A percentile compares a stretch with the other conserved stretches of the same genome.
Evolutionary conservation across 768 basidiomycete genomes (phyloP).

Genomic region (Tricholoma saponaceum): DNA sequence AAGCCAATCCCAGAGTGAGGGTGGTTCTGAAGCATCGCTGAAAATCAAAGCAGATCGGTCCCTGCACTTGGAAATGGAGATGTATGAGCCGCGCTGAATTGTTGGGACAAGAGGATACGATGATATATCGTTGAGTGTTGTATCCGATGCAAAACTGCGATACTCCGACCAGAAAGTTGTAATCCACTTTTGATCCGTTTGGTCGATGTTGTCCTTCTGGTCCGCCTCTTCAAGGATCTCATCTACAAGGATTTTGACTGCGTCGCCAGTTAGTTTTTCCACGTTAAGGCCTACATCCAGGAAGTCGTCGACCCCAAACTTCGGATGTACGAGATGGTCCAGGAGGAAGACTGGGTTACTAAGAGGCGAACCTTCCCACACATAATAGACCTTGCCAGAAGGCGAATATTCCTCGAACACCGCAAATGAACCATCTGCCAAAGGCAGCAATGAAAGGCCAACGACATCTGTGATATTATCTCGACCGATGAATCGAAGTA

Average conservation of each 20-base stretch:
- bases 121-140: slow-evolving; percentile 15
- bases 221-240: not conserved
- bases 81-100: slow-evolving; percentile 15
- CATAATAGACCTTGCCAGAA: not conserved
- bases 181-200: slow-evolving; percentile 19
- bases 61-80: slow-evolving; percentile 25
- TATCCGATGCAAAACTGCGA: slow-evolving; percentile 8
- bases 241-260: not conserved
- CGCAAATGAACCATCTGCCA: not conserved
- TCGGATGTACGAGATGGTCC: not conserved
- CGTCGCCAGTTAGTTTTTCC: not conserved
- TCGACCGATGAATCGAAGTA: not conserved
- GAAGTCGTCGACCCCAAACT: not conserved
- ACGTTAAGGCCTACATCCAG: not conserved
- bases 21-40: slow-evolving; percentile 4
- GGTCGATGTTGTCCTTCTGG: slow-evolving; percentile 6
- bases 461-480: not conserved
- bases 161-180: slow-evolving; percentile 25
- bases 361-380: not conserved
- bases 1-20: slow-evolving; percentile 13
- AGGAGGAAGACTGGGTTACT: not conserved
- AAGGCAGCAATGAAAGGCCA: not conserved
- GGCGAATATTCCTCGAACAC: not conserved
- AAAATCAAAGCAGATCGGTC: slow-evolving; percentile 19
- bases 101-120: slow-evolving; percentile 30